Base-by-base conservation (phyloP, 192 early-diverging fungal genomes). In the Thamnidium elegans region DNA sequence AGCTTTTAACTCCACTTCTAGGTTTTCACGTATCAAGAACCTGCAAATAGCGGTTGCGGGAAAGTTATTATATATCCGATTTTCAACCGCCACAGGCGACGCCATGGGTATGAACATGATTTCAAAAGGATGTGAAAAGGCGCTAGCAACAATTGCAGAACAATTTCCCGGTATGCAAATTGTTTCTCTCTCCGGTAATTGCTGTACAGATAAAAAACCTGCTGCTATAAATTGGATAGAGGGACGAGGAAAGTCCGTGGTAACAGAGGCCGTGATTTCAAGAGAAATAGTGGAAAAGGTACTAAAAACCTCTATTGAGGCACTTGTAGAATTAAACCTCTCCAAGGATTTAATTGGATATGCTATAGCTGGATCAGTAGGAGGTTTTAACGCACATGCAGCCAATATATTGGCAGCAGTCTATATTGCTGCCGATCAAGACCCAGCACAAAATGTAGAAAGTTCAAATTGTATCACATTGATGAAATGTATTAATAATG, bases 151-250 rank as follows among this genome's bases (percentile, higher is more conserved):
- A 0, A 73, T 92, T 34, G 58, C 63, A 9, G 79, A 84, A 44
- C 62, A 69, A 32, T 95, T 90, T 77, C 81, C 83, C 5, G 81
- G 83, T 44, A 91, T 92, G 85, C 77, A 82, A 60, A 81, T 97
- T 21, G 79, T 95, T 15, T 84, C 94, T 2, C 71, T 97, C 31
- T 89, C 86, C 21, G 94, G 94, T n/a, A n/a, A n/a, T n/a, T n/a
- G n/a, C n/a, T n/a, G n/a, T 68, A 95, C 91, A 0, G 94, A 97
- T 70, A 97, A 97, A 82, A 96, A 96, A 76, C 92, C 94, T 7
- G 91, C 93, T 4, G 92, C 93, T 19, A 94, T n/a, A n/a, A n/a
- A n/a, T 84, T 97, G 94, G 94, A 93, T 97, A 65, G 92, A 95
- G 52, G 94, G 94, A 10, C 92, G 94, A 62, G 94, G 94, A 52